A percentile compares a stretch with the other conserved stretches of the same genome.
These are phyloP conservation scores for Leishmania turanica DNA, from an alignment of 208 protist genomes.

Conservation along the genomic window DNA sequence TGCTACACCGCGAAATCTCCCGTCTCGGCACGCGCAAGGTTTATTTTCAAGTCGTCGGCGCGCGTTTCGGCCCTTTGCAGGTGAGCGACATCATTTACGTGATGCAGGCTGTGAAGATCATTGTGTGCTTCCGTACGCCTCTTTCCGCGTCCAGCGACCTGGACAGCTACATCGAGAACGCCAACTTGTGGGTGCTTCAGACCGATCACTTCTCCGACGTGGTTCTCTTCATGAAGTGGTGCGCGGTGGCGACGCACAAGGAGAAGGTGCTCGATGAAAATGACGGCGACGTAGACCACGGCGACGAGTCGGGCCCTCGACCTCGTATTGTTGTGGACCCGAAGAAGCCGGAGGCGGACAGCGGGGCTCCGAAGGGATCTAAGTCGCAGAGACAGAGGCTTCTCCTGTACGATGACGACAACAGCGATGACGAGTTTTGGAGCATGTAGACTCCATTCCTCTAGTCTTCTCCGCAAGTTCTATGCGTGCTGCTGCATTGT, in stretches of 20 bases:
- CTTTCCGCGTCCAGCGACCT: conserved; percentile 53
- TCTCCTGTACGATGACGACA: conserved; percentile 8
- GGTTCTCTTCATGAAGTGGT: conserved; percentile 79
- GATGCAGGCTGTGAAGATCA: conserved; percentile 64
- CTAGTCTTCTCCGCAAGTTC: not conserved
- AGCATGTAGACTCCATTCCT: not conserved
- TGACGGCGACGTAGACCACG: not conserved
- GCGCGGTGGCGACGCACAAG: conserved; percentile 76
- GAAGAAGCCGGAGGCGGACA: not conserved
- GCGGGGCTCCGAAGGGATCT: not conserved
- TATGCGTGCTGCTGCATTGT: not conserved
- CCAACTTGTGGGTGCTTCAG: conserved; percentile 74
- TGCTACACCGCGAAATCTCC: conserved; percentile 72
- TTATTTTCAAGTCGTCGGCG: conserved; percentile 72
- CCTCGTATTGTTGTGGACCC: conserved; percentile 19
- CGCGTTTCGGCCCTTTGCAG: conserved; percentile 76
- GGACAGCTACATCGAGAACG: conserved; percentile 68
- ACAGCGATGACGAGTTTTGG: conserved; percentile 1
- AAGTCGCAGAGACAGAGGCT: conserved; percentile 4
- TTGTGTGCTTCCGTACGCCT: conserved; percentile 85
- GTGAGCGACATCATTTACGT: conserved; percentile 83
- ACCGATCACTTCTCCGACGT: conserved; percentile 83
- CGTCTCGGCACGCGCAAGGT: conserved; percentile 74
- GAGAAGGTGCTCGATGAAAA: conserved; percentile 38
- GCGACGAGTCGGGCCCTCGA: not conserved